Evolutionary conservation across 2,329 filamentous ascomycete species (phyloP), one percentile per base, ranked within the genome.

Genomic region (Beauveria sp.): DNA sequence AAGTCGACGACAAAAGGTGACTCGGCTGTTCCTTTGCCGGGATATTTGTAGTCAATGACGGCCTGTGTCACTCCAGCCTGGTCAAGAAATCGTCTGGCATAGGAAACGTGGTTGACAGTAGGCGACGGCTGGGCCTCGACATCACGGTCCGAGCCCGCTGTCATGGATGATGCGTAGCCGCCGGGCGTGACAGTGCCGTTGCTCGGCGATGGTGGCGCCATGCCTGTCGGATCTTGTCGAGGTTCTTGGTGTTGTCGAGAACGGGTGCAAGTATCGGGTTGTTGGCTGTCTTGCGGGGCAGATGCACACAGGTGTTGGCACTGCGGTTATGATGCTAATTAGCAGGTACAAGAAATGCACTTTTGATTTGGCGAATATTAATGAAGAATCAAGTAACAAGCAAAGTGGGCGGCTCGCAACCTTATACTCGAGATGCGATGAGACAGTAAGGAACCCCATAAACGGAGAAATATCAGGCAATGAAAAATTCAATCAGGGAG

Each of bases 1-100:
- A 87, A 92, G 61, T 84, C 82, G 65, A 91, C 87, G 38, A 86
- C 74, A 65, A 83, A 91, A 1, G 89, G 89, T 46, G 87, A 83
- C 49, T 88, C 83, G 9, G 78, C 71, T 2, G 88, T 91, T 63
- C 89, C 89, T 14, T 80, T 72, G 28, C 87, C 87, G 18, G 73
- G 69, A 67, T 88, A 89, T 3, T 74, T 70, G 71, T 83, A 77
- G 56, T 81, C 75, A 51, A 86, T 72, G 9, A 87, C 81, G 59
- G 81, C 79, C 52, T 80, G 76, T 0, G 81, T 86, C 56, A 89
- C 74, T 50, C 81, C 81, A 28, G 80, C 79, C 60, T 84, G 85
- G 69, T 87, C 80, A 54, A 81, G 71, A 62, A 89, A 76, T 60
- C 85, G 73, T 55, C 76, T 74, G 71, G 79, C 83, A 72, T 84